Base-by-base conservation (phyloP, 306 rosid species). In the Clitoria ternatea region DNA sequence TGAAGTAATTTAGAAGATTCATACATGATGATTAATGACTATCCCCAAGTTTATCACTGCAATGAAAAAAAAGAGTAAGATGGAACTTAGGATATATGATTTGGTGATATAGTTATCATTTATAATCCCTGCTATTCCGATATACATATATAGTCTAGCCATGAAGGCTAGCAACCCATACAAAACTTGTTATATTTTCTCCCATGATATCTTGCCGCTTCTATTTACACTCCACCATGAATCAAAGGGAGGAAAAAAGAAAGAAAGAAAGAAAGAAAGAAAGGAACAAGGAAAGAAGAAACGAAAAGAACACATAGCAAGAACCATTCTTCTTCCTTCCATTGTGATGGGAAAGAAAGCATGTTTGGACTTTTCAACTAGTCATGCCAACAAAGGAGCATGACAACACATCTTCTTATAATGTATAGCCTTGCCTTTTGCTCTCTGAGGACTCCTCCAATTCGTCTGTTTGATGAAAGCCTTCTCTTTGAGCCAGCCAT, bases 351-450 rank as follows among this genome's bases (percentile, higher is more conserved):
- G 18, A 56, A 29, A 7, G 56, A 33, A 56, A 19, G 17, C 64
- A 69, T 62, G 53, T 36, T 55, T 53, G 63, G 26, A 54, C 61
- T 63, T 50, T 2, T 3, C 45, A 26, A 20, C 82, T 82, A 82
- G 44, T 90, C 97, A 88, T 92, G 97, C 97, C 97, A 90, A 59
- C 97, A 92, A 24, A 90, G 96, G 40, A 92, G 97, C 98, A 90
- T 88, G 81, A 92, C 86, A 19, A 92, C 98, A 75, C 98, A 92
- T 61, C 97, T 85, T 72, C 96, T 88, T 20, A 92, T 92, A 1
- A 92, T 92, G 76, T 90, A 90, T 20, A 92, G 87, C 89, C 78
- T 85, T 12, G 97, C 93, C 61, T 89, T 86, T 36, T 86, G 98
- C 79, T 92, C 90, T 64, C 87, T 85, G 0, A 92, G 81, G 67